Evolutionary conservation across 2,329 filamentous ascomycete species (phyloP), one percentile per base, ranked within the genome.

Genomic region (Paecilomyces sp.): DNA sequence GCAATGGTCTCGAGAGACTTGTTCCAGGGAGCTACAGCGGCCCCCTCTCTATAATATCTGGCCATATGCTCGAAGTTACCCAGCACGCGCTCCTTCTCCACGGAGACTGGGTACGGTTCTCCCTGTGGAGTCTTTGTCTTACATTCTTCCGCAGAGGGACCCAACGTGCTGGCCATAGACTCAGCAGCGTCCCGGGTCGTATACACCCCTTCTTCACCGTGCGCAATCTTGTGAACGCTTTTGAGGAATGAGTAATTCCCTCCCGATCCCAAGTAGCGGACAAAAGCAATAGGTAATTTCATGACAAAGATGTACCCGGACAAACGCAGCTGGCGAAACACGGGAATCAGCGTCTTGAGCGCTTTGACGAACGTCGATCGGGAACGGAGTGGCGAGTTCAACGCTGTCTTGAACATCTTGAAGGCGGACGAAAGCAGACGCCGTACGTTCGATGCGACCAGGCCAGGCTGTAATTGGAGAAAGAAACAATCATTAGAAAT

Each of bases 241-340:
- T 75, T 74, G 34, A 83, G 62, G 57, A 83, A 78, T 57, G 77
- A 79, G 60, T 72, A 76, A 62, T 83, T 81, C 7, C 82, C 79
- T n/a, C 81, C 77, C 0, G 67, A 74, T n/a, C 76, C 77, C 56
- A 79, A 69, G 63, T 74, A 77, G 54, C 67, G 72, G 55, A 80
- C 76, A 13, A 83, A 65, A 3, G 74, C 70, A 34, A 70, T 67
- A 2, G 82, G 83, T 2, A 85, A 70, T 51, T 80, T 76, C 70
- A 85, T 80, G 13, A 75, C 76, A 63, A 84, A 84, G 56, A 85
- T 76, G 64, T 86, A 86, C 60, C 80, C 79, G 1, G 82, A 84
- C 57, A 77, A 72, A 8, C 68, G 57, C 24, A 81, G 61, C 63
- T 86, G 83, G 22, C 69, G 69, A n/a, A 79, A 34, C 1, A 85